Evolutionary conservation across 2,329 filamentous ascomycete species (phyloP), one percentile per base, ranked within the genome.

Genomic region (Cordyceps fumosorosea): DNA sequence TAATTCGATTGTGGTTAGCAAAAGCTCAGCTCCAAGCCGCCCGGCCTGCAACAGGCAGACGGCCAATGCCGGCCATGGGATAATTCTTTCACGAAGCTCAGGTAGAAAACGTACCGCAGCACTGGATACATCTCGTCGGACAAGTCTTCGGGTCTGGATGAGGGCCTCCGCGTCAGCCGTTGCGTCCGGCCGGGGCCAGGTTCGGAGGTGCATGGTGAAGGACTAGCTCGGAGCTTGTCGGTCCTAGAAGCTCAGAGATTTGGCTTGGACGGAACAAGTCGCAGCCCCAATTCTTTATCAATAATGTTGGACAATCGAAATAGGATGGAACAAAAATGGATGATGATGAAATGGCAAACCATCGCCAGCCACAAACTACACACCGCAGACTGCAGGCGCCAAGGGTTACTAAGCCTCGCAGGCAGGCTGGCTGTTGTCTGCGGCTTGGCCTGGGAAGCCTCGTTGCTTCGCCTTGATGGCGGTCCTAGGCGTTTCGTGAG

Each of bases 111-210:
- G n/a, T 60, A 47, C 48, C 37, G 20, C 57, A 8, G 57, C 48
- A 20, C 24, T 34, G 10, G 45, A 47, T 10, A 54, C 50, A 24
- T 54, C 50, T 47, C 57, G 57, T 24, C 57, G 57, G n/a, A 20
- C 50, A 16, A 60, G 29, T 5, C 16, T 22, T 42, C 57, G 37
- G 22, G 50, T 40, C 14, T 44, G 48, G 10, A n/a, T 8, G n/a
- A 54, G 37, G 34, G 26, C 40, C 18, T 60, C 57, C 57, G 50
- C 57, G 57, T 60, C 14, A 60, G 57, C 50, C 26, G 48, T 22
- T 53, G 50, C 50, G 12, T 20, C 48, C 20, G 48, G 50, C 37
- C 24, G 40, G 37, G 48, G 16, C 47, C 40, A n/a, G 3, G 37
- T 10, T 20, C 37, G 50, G n/a, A 60, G 40, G 51, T 54, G 57